Percentiles rank a stretch among this genome's conserved stretches.
These are phyloP conservation scores for Mucor indicus DNA, from an alignment of 371 early-diverging fungal genomes.

Conservation along the genomic window DNA sequence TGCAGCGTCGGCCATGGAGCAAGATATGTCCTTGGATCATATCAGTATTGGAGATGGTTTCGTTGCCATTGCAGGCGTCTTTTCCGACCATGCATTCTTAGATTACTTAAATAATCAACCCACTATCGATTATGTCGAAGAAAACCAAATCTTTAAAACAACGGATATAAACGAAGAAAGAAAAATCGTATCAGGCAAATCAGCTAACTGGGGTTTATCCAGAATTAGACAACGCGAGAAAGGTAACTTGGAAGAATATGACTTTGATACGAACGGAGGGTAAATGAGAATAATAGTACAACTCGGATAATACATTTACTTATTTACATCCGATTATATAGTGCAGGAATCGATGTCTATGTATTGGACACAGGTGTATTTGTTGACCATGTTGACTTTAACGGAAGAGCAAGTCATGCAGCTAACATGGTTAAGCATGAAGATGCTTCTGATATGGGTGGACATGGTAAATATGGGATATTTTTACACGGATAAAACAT, in stretches of 20 bases:
- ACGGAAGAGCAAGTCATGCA: slow-evolving; percentile 67
- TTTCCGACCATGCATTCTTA: slow-evolving; percentile 26
- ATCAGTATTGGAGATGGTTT: slow-evolving; percentile 15
- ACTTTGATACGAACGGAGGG: slow-evolving; percentile 51
- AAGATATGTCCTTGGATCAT: slow-evolving; percentile 13
- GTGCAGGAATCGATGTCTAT: slow-evolving; percentile 58
- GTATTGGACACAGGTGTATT: slow-evolving; percentile 78
- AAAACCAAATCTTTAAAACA: slow-evolving; percentile 39
- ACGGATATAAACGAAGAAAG: neutral
- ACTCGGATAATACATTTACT: no score
- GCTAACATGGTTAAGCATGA: slow-evolving; percentile 47
- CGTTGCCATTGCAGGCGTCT: slow-evolving; percentile 16
- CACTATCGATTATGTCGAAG: slow-evolving; percentile 52
- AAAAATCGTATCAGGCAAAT: neutral
- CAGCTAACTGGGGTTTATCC: slow-evolving; percentile 60
- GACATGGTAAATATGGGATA: slow-evolving; percentile 60
- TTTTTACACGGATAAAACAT: slow-evolving; percentile 1
- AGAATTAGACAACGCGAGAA: slow-evolving; percentile 48
- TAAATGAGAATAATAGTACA: no score
- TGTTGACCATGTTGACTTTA: slow-evolving; percentile 71
- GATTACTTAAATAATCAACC: slow-evolving; percentile 24
- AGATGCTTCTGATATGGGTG: slow-evolving; percentile 62
- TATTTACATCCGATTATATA: slow-evolving; percentile 16
- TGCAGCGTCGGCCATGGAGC: neutral
- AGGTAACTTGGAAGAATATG: slow-evolving; percentile 31